Conservation (phyloP, 805 yeast species). For the Komagataella pseudopastoris region DNA sequence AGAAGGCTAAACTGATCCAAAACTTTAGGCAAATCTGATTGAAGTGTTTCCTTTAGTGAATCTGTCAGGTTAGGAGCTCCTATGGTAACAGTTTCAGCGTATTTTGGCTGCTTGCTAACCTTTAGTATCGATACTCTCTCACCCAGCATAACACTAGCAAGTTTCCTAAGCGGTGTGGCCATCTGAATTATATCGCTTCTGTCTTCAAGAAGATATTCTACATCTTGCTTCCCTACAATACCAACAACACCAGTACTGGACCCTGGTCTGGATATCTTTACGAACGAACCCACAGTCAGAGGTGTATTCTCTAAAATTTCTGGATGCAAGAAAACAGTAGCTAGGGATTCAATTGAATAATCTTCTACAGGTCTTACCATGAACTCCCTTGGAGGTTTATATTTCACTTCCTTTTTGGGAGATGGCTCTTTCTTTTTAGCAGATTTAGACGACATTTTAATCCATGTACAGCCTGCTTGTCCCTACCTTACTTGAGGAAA, state of each 20-base stretch:
- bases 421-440: background rate
- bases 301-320: background rate
- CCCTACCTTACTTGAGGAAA: background rate
- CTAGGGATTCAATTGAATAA: background rate
- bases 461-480: background rate
- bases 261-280: background rate
- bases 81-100: constrained; percentile 21
- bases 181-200: constrained; percentile 12
- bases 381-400: background rate
- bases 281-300: background rate
- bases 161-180: constrained; percentile 8
- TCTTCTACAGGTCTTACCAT: background rate
- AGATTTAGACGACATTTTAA: background rate
- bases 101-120: constrained; percentile 30
- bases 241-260: background rate
- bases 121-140: constrained; percentile 27
- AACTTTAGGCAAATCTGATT: background rate
- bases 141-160: constrained; percentile 14
- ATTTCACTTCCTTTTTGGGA: background rate
- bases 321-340: background rate
- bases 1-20: background rate
- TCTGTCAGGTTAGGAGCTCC: constrained; percentile 13
- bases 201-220: constrained; percentile 4
- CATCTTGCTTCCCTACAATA: background rate
- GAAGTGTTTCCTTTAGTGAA: background rate